phyloP scores from a whole-genome alignment of 495 filamentous ascomycete genomes.

The Rhypophila decipiens region DNA sequence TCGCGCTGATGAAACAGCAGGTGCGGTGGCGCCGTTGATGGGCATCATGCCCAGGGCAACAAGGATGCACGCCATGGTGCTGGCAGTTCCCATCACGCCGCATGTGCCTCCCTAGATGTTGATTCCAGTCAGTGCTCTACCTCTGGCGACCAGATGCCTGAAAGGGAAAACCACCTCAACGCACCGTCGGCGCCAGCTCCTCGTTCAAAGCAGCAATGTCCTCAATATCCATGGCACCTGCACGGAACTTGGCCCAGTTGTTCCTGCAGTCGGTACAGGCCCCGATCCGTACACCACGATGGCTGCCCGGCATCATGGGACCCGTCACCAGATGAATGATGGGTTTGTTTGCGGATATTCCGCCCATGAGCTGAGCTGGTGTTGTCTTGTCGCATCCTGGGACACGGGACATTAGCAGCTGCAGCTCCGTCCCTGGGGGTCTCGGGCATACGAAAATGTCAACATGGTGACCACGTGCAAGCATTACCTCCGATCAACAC shows the following conservation, averaged over 20 bases:
- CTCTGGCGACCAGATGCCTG: no score
- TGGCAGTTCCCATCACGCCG: conserved; percentile 65
- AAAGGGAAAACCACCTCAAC: no score
- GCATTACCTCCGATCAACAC: conserved; percentile 55
- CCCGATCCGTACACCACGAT: conserved; percentile 51
- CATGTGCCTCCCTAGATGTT: conserved; percentile 47
- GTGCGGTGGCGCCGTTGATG: conserved; percentile 51
- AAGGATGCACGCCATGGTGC: conserved; percentile 62
- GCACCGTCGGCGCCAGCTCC: conserved; percentile 58
- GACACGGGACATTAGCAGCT: no score
- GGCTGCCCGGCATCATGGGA: conserved; percentile 62
- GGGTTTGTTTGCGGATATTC: conserved; percentile 63
- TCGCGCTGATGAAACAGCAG: conserved; percentile 59
- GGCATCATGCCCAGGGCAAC: conserved; percentile 61
- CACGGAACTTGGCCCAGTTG: conserved; percentile 61
- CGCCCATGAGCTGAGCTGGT: conserved; percentile 63
- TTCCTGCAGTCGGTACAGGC: conserved; percentile 63
- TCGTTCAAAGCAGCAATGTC: conserved; percentile 62
- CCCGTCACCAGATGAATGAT: conserved; percentile 57
- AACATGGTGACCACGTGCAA: not conserved
- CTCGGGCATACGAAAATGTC: not conserved
- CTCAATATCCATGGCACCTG: conserved; percentile 55
- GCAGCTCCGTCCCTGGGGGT: no score
- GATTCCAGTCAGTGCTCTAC: not conserved
- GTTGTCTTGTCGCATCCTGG: conserved; percentile 62